Conservation (phyloP, 345 rosid species). For the Salix brachista region DNA sequence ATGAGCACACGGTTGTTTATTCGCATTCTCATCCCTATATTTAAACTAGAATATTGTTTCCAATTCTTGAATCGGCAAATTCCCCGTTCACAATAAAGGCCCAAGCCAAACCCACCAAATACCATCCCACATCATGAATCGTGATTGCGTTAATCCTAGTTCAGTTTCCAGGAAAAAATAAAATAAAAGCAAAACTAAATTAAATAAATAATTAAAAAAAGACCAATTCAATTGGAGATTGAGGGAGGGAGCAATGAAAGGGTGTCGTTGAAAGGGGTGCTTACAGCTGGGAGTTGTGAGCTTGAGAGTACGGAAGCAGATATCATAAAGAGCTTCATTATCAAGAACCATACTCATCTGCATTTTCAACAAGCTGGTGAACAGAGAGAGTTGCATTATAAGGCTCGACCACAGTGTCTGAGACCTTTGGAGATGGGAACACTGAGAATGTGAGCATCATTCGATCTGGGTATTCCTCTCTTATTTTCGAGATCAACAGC, state of each 20-base stretch:
- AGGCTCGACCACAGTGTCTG: slow-evolving; percentile 78
- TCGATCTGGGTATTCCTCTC: slow-evolving; percentile 75
- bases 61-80: not conserved
- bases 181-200: not conserved
- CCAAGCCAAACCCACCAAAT: not conserved
- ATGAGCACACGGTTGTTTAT: not conserved
- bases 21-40: not conserved
- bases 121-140: not conserved
- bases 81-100: not conserved
- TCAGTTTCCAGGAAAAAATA: not conserved
- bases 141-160: not conserved
- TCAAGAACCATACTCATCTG: slow-evolving; percentile 84
- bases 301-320: slow-evolving; percentile 80
- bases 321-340: slow-evolving; percentile 76
- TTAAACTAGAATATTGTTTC: not conserved
- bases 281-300: slow-evolving; percentile 82
- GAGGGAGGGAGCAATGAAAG: not conserved
- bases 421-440: slow-evolving; percentile 82
- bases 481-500: slow-evolving; percentile 62
- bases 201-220: not conserved
- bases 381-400: slow-evolving; percentile 77
- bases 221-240: not conserved
- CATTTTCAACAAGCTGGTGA: slow-evolving; percentile 78
- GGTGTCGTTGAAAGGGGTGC: slow-evolving; percentile 7
- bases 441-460: slow-evolving; percentile 89